phyloP scores from a whole-genome alignment of 1,139 yeast species.

The Diutina mesorugosa region DNA sequence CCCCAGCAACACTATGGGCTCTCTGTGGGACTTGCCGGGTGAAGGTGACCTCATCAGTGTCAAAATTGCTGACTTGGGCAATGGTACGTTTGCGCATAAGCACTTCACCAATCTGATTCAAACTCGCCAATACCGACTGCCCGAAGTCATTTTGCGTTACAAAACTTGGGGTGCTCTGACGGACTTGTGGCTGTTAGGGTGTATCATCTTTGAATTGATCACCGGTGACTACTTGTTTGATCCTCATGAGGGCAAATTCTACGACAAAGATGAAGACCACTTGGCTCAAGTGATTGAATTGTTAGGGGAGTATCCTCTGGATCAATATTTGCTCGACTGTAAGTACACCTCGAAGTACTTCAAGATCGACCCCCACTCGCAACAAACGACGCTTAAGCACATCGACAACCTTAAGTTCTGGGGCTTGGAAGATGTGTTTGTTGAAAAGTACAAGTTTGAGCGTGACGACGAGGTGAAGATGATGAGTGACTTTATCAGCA shows the following conservation, averaged over 20 bases:
- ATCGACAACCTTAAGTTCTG: constrained; percentile 57
- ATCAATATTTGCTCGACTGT: constrained; percentile 36
- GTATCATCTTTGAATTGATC: constrained; percentile 65
- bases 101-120: constrained; percentile 81
- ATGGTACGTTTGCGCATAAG: constrained; percentile 62
- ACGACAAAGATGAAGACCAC: constrained; percentile 74
- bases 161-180: constrained; percentile 74
- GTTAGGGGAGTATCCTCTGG: constrained; percentile 43
- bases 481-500: constrained; percentile 33
- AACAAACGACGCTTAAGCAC: constrained; percentile 28
- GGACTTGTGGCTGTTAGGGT: constrained; percentile 78
- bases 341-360: constrained; percentile 39
- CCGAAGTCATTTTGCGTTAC: constrained; percentile 58
- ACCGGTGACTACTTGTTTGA: constrained; percentile 83
- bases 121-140: constrained; percentile 77
- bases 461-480: constrained; percentile 11
- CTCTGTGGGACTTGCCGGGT: neutral
- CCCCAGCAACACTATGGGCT: neutral
- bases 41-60: constrained; percentile 6
- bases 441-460: constrained; percentile 56
- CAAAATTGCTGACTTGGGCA: constrained; percentile 78
- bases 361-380: constrained; percentile 13
- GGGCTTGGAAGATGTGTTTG: constrained; percentile 52
- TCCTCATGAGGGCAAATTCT: constrained; percentile 54
- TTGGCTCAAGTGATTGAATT: constrained; percentile 69